A percentile compares a stretch with the other conserved stretches of the same genome.
phyloP scores from a whole-genome alignment of 345 rosid species.

The Noccaea bulbosa region DNA sequence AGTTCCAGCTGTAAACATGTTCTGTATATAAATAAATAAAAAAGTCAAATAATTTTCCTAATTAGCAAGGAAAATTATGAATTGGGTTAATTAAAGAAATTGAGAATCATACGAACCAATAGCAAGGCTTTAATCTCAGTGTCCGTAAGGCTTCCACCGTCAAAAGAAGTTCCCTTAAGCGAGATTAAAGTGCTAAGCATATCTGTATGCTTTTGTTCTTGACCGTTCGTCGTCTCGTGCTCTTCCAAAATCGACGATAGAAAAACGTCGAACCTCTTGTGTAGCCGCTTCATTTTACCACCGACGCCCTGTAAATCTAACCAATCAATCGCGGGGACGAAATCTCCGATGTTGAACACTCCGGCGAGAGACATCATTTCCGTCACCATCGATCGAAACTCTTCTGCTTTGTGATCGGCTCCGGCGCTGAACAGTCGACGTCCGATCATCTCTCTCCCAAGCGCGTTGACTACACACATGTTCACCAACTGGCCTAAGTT shows the following conservation, averaged over 20 bases:
- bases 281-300: conserved; percentile 85
- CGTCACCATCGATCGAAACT: conserved; percentile 87
- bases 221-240: conserved; percentile 48
- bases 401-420: conserved; percentile 70
- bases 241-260: conserved; percentile 65
- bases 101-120: conserved; percentile 47
- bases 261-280: conserved; percentile 72
- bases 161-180: conserved; percentile 51
- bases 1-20: conserved; percentile 92
- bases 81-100: background rate
- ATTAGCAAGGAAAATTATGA: no score
- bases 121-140: conserved; percentile 88
- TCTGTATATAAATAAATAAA: conserved; percentile 41
- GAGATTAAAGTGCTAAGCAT: conserved; percentile 70
- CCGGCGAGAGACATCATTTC: conserved; percentile 87
- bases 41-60: background rate
- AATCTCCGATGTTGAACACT: conserved; percentile 85
- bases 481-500: conserved; percentile 67
- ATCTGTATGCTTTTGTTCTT: conserved; percentile 45
- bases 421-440: conserved; percentile 62
- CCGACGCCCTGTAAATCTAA: conserved; percentile 86
- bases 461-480: conserved; percentile 72
- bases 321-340: conserved; percentile 75
- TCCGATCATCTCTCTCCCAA: conserved; percentile 85
- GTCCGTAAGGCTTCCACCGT: conserved; percentile 62